Evolutionary conservation across 2,329 filamentous ascomycete species (phyloP).

Genomic region (Fusarium xyrophilum): DNA sequence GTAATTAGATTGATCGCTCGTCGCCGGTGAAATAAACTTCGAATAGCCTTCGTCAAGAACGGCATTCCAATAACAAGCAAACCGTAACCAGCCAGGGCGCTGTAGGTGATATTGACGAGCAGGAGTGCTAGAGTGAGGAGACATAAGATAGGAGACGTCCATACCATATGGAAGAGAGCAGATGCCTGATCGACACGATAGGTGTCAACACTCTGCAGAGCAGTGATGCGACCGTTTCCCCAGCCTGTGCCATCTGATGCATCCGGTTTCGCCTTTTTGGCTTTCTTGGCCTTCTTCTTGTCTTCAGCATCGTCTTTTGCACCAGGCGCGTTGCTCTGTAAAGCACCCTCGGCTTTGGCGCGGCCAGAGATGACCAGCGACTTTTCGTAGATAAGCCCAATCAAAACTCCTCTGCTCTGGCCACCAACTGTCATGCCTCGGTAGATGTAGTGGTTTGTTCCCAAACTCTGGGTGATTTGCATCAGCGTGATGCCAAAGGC

Average conservation of each 20-base stretch:
- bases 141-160: conserved; percentile 83
- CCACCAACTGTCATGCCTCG: conserved; percentile 91
- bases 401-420: conserved; percentile 79
- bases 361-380: conserved; percentile 87
- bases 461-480: conserved; percentile 82
- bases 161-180: conserved; percentile 88
- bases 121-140: conserved; percentile 81
- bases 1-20: conserved; percentile 90
- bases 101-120: conserved; percentile 87
- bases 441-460: conserved; percentile 91
- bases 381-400: conserved; percentile 90
- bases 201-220: conserved; percentile 94
- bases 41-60: conserved; percentile 77
- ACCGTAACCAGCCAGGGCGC: conserved; percentile 85
- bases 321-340: conserved; percentile 48
- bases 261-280: conserved; percentile 52
- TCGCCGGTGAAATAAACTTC: conserved; percentile 76
- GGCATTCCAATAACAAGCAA: conserved; percentile 82
- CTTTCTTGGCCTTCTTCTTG: conserved; percentile 49
- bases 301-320: conserved; percentile 54
- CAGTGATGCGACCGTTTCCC: conserved; percentile 91
- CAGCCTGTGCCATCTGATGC: conserved; percentile 75
- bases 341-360: conserved; percentile 79
- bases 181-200: conserved; percentile 90
- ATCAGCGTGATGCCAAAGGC: conserved; percentile 85